Percentiles rank a stretch among this genome's conserved stretches.
Evolutionary conservation across 352 stramenopile genomes (phyloP).

Genomic region (Pythium vanterpoolii): DNA sequence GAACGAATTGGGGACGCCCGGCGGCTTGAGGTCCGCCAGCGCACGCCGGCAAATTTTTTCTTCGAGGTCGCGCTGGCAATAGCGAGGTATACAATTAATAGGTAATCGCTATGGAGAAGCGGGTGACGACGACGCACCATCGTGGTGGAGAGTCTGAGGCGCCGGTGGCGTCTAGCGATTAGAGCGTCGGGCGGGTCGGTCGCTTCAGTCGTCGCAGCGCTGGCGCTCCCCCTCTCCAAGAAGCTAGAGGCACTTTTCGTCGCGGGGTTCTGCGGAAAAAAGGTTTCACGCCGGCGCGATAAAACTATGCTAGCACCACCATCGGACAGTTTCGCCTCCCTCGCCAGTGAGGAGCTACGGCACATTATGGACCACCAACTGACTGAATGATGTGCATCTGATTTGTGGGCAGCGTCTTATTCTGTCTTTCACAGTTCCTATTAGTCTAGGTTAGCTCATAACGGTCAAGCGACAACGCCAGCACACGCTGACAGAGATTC

Average conservation of each 20-base stretch:
- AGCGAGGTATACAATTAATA: not conserved
- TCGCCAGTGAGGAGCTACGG: not conserved
- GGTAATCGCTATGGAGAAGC: not conserved
- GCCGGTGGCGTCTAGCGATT: not conserved
- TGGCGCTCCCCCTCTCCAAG: not conserved
- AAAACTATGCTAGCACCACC: slow-evolving; percentile 15
- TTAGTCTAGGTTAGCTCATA: not conserved
- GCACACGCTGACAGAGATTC: too few relatives aligned
- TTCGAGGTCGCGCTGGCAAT: slow-evolving; percentile 26
- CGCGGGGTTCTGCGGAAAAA: slow-evolving; percentile 17
- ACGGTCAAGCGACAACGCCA: not conserved
- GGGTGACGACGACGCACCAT: not conserved
- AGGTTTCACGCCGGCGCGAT: slow-evolving; percentile 10
- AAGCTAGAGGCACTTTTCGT: too few relatives aligned
- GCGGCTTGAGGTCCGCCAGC: slow-evolving; percentile 62
- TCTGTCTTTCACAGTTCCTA: slow-evolving; percentile 1
- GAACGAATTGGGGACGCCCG: slow-evolving; percentile 75
- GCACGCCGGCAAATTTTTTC: slow-evolving; percentile 76
- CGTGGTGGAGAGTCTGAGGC: not conserved
- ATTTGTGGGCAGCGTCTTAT: slow-evolving; percentile 4
- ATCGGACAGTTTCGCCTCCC: not conserved
- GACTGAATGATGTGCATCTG: not conserved
- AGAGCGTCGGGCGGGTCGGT: not conserved
- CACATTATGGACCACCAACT: slow-evolving; percentile 3
- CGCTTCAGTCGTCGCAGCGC: not conserved